Percentiles rank a stretch among this genome's conserved stretches.
These are phyloP conservation scores for Knufia fluminis DNA, from an alignment of 2,329 filamentous ascomycete genomes.

Conservation along the genomic window DNA sequence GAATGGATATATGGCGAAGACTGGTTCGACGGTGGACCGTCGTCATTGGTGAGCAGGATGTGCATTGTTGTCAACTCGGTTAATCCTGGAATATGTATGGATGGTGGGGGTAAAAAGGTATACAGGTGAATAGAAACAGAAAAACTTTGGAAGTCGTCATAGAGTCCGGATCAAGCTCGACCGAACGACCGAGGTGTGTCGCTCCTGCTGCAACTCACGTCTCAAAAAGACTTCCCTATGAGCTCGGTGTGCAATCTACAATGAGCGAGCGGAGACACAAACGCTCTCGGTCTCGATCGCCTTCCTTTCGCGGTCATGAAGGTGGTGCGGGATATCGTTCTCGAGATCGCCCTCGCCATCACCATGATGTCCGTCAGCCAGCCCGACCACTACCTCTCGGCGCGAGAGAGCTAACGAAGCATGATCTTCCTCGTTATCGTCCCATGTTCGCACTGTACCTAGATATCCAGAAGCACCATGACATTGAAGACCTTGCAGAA, in stretches of 20 bases:
- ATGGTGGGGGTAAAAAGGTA: neutral
- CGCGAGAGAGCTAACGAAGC: slow-evolving; percentile 57
- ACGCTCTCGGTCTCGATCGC: slow-evolving; percentile 13
- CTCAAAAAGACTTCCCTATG: neutral
- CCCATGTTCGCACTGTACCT: slow-evolving; percentile 76
- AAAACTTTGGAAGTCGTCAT: neutral
- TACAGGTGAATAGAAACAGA: neutral
- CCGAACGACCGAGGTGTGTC: neutral
- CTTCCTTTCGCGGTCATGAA: slow-evolving; percentile 10
- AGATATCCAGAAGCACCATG: slow-evolving; percentile 72
- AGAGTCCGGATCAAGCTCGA: neutral
- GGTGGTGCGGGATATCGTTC: neutral
- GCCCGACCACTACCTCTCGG: slow-evolving; percentile 51
- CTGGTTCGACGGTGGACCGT: slow-evolving; percentile 67
- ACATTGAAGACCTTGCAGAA: slow-evolving; percentile 60
- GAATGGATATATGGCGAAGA: slow-evolving; percentile 74
- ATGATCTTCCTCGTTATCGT: slow-evolving; percentile 56
- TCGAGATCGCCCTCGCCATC: slow-evolving; percentile 11
- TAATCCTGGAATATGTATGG: slow-evolving; percentile 45
- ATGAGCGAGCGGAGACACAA: slow-evolving; percentile 1
- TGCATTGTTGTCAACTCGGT: neutral
- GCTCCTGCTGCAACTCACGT: neutral
- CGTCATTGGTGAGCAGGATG: slow-evolving; percentile 54
- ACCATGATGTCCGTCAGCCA: neutral
- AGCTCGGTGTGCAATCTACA: neutral